phyloP scores from a whole-genome alignment of 345 rosid species.

The Salix purpurea region DNA sequence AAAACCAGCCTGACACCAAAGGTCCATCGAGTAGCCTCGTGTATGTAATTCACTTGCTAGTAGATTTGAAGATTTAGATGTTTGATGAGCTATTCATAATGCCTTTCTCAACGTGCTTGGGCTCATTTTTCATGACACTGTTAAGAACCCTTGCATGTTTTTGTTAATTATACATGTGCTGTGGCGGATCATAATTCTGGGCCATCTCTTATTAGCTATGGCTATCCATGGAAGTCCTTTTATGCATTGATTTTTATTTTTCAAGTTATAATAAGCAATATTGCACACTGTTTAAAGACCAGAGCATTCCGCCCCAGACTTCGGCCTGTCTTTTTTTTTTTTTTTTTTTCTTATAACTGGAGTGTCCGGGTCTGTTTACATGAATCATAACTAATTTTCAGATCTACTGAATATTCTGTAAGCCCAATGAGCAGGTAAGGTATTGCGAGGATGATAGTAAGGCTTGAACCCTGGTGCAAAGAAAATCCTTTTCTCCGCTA shows the following conservation, averaged over 20 bases:
- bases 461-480: fast-evolving
- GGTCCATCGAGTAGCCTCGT: slow-evolving; percentile 20
- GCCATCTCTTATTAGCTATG: neutral
- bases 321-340: neutral
- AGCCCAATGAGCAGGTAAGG: no score
- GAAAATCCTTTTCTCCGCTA: no score
- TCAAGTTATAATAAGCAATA: neutral
- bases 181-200: neutral
- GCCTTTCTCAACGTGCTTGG: neutral
- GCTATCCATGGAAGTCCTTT: neutral
- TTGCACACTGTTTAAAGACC: neutral
- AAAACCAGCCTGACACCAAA: slow-evolving; percentile 14
- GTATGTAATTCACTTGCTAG: slow-evolving; percentile 20
- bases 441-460: no score
- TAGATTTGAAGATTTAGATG: slow-evolving; percentile 13
- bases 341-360: no score
- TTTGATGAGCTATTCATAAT: slow-evolving; percentile 7
- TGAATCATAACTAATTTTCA: no score
- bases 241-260: neutral
- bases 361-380: fast-evolving
- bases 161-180: neutral
- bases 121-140: neutral
- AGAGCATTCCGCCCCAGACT: neutral
- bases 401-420: no score
- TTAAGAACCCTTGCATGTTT: slow-evolving; percentile 13